Percentiles rank a stretch among this genome's conserved stretches.
phyloP scores from a whole-genome alignment of 148 eudicot genomes.

The Amaranthus hypochondriacus region DNA sequence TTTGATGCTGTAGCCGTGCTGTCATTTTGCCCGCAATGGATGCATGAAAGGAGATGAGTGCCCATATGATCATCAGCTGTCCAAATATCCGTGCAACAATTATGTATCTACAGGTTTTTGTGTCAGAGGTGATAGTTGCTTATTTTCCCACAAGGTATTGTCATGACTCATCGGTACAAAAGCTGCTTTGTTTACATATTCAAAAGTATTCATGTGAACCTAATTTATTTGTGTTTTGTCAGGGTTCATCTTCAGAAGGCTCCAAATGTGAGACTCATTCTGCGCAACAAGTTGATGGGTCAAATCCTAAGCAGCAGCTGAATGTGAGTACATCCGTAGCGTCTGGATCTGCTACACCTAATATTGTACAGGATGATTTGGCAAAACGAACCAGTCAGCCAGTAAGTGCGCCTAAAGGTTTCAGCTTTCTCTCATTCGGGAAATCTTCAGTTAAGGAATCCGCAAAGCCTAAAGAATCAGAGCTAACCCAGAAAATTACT shows the following conservation, averaged over 20 bases:
- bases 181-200: background rate
- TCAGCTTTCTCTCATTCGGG: conserved; percentile 50
- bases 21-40: conserved; percentile 74
- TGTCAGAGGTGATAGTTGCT: conserved; percentile 64
- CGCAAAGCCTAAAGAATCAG: conserved; percentile 27
- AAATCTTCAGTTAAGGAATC: conserved; percentile 30
- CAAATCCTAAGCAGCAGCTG: conserved; percentile 29
- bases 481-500: conserved; percentile 27
- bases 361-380: conserved; percentile 21
- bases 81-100: conserved; percentile 86
- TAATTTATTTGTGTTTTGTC: conserved; percentile 9
- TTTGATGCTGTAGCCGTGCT: conserved; percentile 63
- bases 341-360: conserved; percentile 18
- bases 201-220: background rate
- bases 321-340: conserved; percentile 22
- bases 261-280: conserved; percentile 25
- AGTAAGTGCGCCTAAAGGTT: conserved; percentile 51
- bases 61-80: conserved; percentile 86
- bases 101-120: conserved; percentile 52
- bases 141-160: conserved; percentile 82
- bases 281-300: conserved; percentile 21
- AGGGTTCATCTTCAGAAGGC: conserved; percentile 37
- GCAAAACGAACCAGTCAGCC: conserved; percentile 18
- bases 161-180: background rate
- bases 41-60: conserved; percentile 98